These are phyloP conservation scores for Eucalyptus sp. DNA, from an alignment of 345 rosid genomes.

Conservation along the genomic window DNA sequence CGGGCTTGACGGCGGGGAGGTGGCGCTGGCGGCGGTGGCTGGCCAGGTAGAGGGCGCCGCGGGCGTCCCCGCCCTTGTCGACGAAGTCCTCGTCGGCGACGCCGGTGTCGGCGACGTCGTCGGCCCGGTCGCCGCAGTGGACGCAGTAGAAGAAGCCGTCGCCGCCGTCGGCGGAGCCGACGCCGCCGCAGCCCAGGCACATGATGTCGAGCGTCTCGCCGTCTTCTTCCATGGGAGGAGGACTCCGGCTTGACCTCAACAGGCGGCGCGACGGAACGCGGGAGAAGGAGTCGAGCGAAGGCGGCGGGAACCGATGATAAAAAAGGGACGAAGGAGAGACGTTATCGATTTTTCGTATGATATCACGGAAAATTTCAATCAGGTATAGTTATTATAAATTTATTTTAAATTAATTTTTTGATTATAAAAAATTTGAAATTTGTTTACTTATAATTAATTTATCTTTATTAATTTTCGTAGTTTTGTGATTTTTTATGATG, in stretches of 20 bases:
- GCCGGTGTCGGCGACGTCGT: conserved; percentile 39
- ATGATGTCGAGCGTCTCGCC: not conserved
- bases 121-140: conserved; percentile 34
- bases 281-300: not conserved
- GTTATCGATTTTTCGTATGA: not conserved
- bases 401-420: not conserved
- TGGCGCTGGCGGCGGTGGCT: conserved; percentile 17
- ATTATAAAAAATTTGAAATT: not conserved
- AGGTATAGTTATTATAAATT: not conserved
- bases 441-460: not conserved
- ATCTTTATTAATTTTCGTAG: not conserved
- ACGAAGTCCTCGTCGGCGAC: conserved; percentile 48
- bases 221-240: conserved; percentile 3
- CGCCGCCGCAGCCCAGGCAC: conserved; percentile 46
- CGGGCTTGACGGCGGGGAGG: conserved; percentile 1
- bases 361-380: not conserved
- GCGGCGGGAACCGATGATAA: not conserved
- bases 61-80: conserved; percentile 26
- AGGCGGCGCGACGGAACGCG: not conserved
- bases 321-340: not conserved
- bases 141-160: conserved; percentile 60
- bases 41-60: conserved; percentile 32
- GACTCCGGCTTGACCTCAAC: not conserved
- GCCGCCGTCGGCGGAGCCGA: conserved; percentile 20
- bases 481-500: too few species aligned